These are phyloP conservation scores for Coprinellus micaceus DNA, from an alignment of 768 basidiomycete genomes.

Conservation along the genomic window DNA sequence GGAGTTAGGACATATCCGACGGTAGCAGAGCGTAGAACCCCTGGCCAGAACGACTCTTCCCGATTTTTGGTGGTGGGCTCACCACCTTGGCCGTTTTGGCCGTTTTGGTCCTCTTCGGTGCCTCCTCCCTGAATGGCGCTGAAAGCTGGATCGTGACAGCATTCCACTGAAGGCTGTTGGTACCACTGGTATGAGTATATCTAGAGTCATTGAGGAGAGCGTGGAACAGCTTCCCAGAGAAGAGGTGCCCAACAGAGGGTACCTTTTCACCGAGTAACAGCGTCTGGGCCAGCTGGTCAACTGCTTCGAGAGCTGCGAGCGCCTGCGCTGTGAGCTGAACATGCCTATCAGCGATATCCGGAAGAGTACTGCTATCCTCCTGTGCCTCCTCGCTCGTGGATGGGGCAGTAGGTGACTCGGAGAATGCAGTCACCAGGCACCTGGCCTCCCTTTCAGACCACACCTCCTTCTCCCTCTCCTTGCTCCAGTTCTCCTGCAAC, in stretches of 20 bases:
- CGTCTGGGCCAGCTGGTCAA: slow-evolving; percentile 59
- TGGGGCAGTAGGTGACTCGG: slow-evolving; percentile 11
- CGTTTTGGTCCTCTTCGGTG: slow-evolving; percentile 40
- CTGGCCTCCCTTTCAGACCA: slow-evolving; percentile 66
- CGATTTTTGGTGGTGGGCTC: not conserved
- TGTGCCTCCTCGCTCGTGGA: slow-evolving; percentile 11
- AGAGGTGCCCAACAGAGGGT: slow-evolving; percentile 40
- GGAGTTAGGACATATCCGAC: not conserved
- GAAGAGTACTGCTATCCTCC: slow-evolving; percentile 8
- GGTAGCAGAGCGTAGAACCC: slow-evolving; percentile 9
- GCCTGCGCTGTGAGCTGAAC: slow-evolving; percentile 68
- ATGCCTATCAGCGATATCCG: slow-evolving; percentile 52
- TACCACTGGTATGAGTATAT: slow-evolving; percentile 13
- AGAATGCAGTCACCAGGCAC: slow-evolving; percentile 54
- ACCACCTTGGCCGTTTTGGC: slow-evolving; percentile 17
- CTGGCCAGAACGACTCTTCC: not conserved
- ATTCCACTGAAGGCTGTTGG: slow-evolving; percentile 40
- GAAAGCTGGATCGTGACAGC: slow-evolving; percentile 46
- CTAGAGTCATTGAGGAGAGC: slow-evolving; percentile 36
- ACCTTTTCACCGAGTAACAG: slow-evolving; percentile 51
- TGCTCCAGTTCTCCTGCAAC: slow-evolving; percentile 46
- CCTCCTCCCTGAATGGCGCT: slow-evolving; percentile 47
- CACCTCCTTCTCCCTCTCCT: slow-evolving; percentile 60
- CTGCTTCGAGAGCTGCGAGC: slow-evolving; percentile 52
- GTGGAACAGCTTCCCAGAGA: slow-evolving; percentile 66